phyloP scores from a whole-genome alignment of 2,329 filamentous ascomycete species.

The Ascochyta fabae region DNA sequence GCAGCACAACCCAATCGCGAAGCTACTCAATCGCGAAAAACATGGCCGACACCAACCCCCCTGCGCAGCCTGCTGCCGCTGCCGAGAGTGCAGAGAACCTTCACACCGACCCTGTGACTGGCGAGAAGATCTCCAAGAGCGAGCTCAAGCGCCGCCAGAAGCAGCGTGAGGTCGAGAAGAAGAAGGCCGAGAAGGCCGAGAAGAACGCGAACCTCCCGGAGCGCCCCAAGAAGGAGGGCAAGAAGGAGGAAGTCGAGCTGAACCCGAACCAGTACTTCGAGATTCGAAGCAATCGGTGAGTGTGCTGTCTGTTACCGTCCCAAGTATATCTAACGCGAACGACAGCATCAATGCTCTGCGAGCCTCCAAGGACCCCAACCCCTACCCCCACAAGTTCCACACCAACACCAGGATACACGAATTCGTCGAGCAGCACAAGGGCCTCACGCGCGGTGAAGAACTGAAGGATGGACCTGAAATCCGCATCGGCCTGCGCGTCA shows the following conservation, averaged over 20 bases:
- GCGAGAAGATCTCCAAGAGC: conserved; percentile 71
- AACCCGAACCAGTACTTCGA: conserved; percentile 93
- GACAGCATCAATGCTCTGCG: conserved; percentile 79
- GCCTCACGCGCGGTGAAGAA: conserved; percentile 87
- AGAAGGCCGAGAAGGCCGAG: conserved; percentile 84
- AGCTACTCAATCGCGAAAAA: conserved; percentile 27
- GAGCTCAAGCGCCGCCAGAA: conserved; percentile 93
- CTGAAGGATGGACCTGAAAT: conserved; percentile 73
- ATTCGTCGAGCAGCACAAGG: conserved; percentile 77
- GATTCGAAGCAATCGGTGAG: conserved; percentile 64
- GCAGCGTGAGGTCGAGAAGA: conserved; percentile 86
- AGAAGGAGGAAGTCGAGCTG: conserved; percentile 70
- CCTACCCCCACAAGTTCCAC: conserved; percentile 91
- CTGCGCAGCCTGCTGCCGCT: conserved; percentile 31
- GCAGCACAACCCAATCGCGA: conserved; percentile 13
- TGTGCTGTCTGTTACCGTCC: too few species aligned
- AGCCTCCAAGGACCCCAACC: conserved; percentile 75
- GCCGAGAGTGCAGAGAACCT: conserved; percentile 63
- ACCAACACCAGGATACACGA: conserved; percentile 81
- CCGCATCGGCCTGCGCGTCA: conserved; percentile 83
- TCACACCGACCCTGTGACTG: conserved; percentile 89
- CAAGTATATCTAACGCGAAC: conserved; percentile 1
- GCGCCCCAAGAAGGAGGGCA: conserved; percentile 61
- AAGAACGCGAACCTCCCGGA: conserved; percentile 59
- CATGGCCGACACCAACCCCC: conserved; percentile 44